Conservation (phyloP, 768 basidiomycete species). For the Plicaturopsis crispa region DNA sequence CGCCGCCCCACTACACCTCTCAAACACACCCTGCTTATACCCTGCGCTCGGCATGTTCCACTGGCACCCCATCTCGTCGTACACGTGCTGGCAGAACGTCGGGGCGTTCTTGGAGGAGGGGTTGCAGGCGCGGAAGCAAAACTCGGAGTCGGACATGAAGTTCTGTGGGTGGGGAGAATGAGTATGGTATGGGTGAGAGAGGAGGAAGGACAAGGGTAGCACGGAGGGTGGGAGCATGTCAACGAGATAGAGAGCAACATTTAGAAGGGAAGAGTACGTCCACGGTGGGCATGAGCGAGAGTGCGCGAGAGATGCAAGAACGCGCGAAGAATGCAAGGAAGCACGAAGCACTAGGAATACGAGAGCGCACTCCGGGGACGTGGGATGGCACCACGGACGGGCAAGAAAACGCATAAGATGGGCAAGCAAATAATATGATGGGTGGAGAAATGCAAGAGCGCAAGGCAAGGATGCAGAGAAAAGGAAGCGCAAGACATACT, state of each 20-base stretch:
- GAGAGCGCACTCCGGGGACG: slow-evolving; percentile 3
- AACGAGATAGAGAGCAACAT: slow-evolving; percentile 6
- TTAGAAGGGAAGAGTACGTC: too few species aligned
- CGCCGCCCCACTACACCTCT: neutral
- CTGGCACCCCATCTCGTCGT: slow-evolving; percentile 18
- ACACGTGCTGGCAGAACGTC: slow-evolving; percentile 52
- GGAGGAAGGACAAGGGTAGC: too few species aligned
- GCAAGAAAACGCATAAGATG: neutral
- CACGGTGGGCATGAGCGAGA: too few species aligned
- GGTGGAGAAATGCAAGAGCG: neutral
- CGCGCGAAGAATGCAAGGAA: too few species aligned
- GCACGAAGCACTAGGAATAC: slow-evolving; percentile 1
- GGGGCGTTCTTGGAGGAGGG: slow-evolving; percentile 39
- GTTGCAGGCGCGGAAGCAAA: slow-evolving; percentile 71
- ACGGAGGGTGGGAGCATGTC: too few species aligned
- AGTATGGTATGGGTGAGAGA: neutral
- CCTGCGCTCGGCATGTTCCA: neutral
- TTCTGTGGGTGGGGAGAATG: too few species aligned
- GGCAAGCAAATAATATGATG: neutral
- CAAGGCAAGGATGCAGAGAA: slow-evolving; percentile 7
- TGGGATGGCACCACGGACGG: neutral
- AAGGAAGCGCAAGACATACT: too few species aligned
- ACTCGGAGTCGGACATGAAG: slow-evolving; percentile 50
- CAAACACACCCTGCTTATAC: neutral
- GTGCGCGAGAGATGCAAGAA: too few species aligned